Base-by-base conservation (phyloP, 2,329 filamentous ascomycete species). In the Arthroderma sp. region DNA sequence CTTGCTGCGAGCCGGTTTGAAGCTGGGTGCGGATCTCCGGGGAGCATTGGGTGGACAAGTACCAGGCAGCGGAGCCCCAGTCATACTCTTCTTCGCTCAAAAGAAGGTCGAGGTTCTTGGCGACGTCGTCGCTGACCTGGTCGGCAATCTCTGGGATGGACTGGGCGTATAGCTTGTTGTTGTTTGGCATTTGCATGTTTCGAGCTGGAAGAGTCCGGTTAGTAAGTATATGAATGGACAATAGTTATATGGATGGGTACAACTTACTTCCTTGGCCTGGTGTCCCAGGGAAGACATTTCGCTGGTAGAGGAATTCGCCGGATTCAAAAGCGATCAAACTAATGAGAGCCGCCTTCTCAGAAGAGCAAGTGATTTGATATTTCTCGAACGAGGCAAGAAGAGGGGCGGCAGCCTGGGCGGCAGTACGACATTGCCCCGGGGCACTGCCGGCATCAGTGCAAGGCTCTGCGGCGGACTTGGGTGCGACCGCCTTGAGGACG, bases 261-360 rank as follows among this genome's bases (percentile, higher is more conserved):
- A 40, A 52, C 49, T 29, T 49, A 52, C 49, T 49, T 10, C 51
- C 51, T 36, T 52, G 81, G 6, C 83, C 84, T 0, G 80, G 71
- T 0, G 64, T 36, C 10, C 57, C 61, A 0, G 73, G 73, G 65
- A 61, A 73, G 53, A 78, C 67, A 63, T 87, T 85, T 60, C 70
- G 73, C 62, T 81, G 84, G 72, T 76, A 88, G 55, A 74, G 71
- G 65, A 88, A 84, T 50, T 80, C 71, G 22, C 46, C 77, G 1
- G 75, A 78, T 66, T 93, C 86, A 57, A 79, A 80, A 7, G 80
- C 75, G 66, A 85, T 81, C 56, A 86, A 69, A 8, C 79, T 70
- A 37, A 91, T 57, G 10, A 88, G 61, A 22, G 80, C 83, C 5
- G 84, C 84, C 57, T 83, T 78, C 53, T 82, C 75, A 22, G 70